Base-by-base conservation (phyloP, 2,329 filamentous ascomycete species). In the Aspergillus fijiensis region DNA sequence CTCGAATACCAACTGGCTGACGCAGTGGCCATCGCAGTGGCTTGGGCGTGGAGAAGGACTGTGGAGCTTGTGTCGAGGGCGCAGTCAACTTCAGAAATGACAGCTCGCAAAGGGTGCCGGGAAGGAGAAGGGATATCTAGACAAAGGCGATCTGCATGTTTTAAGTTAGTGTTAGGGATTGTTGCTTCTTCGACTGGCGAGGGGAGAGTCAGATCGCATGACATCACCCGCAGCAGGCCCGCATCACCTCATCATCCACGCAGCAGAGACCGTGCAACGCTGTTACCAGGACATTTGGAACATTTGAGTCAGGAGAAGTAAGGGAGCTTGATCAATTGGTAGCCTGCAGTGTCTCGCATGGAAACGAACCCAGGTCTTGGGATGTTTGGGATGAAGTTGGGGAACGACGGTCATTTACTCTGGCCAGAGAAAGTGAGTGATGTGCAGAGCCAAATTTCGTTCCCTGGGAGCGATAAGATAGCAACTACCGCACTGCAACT, bases 21-120 rank as follows among this genome's bases (percentile, higher is more conserved):
- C 45, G 57, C 59, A 23, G 60, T 59, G 21, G 61, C 57, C 61
- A 63, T 63, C 49, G 35, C 49, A 49, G 39, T 33, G 50, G 31
- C 42, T 5, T 11, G 23, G 12, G 27, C 39, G 23, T n/a, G 31
- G 16, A 49, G 33, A 16, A 35, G 27, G 29, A 23, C 42, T 25
- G 11, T 23, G 21, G 16, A 31, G n/a, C 27, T 9, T 23, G 42
- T 29, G 19, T 19, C 10, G 53, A 23, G 47, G 19, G 11, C 11
- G 42, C 9, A 11, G 39, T 31, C 16, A 55, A 33, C 23, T 19
- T 23, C 42, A 25, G 7, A 31, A 29, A 48, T 49, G 53, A 35
- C 29, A 35, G 45, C 12, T 31, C 9, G 27, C 42, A 23, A 12
- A 33, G 29, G 42, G 29, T 7, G 53, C 31, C 31, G 27, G 29